phyloP scores from a whole-genome alignment of 768 basidiomycete species.

The Auricularia auricula-judae region DNA sequence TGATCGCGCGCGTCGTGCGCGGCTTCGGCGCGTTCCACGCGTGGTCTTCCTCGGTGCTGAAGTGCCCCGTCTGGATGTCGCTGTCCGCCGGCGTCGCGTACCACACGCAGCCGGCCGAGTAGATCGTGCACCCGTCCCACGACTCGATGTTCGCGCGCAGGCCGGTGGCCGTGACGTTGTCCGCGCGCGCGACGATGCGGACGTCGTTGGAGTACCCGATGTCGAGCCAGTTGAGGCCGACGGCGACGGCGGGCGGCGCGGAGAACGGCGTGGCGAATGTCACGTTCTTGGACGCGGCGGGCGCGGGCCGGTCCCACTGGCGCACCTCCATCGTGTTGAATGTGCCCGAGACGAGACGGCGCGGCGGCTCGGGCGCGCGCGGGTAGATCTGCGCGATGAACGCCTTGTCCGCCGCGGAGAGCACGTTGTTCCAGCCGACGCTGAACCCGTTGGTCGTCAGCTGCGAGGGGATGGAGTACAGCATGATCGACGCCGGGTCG shows the following conservation, averaged over 20 bases:
- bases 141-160: conserved; percentile 3
- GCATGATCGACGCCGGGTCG: background rate
- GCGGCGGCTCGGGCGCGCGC: background rate
- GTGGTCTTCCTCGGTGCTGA: conserved; percentile 6
- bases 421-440: background rate
- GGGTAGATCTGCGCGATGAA: background rate
- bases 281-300: background rate
- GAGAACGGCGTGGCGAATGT: background rate
- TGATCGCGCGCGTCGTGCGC: conserved; percentile 4
- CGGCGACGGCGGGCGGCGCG: conserved; percentile 2
- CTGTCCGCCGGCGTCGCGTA: background rate
- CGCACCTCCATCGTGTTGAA: conserved; percentile 5
- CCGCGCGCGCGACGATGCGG: background rate
- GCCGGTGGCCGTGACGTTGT: conserved; percentile 1
- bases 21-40: conserved; percentile 5
- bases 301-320: background rate
- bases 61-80: conserved; percentile 3
- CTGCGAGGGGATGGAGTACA: background rate
- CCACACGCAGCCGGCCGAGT: background rate
- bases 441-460: background rate
- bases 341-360: background rate
- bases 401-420: background rate
- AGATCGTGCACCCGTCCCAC: conserved; percentile 4
- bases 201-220: background rate
- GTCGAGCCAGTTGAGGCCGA: conserved; percentile 6